Evolutionary conservation across 2,329 filamentous ascomycete genomes (phyloP), one percentile per base, ranked within the genome.

Genomic region (Mycocentrospora acerina): DNA sequence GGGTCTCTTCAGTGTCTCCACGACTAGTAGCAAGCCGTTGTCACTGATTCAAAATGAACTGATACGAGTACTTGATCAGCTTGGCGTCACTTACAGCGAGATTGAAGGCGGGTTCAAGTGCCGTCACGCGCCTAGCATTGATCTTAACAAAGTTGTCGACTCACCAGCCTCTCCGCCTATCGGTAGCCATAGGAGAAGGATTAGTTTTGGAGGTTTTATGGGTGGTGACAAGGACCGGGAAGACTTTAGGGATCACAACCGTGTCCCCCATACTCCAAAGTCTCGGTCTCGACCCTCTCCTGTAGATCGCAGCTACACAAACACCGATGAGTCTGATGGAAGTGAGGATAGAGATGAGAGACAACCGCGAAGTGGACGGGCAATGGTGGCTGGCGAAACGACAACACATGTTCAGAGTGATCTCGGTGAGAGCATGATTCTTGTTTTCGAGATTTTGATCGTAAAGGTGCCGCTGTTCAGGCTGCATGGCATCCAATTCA

Each of bases 401-500:
- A 90, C 84, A 33, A 96, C 90, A 3, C 88, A 93, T 43, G 90
- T 96, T 16, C 89, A 95, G 64, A 91, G 82, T 53, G 91, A 96
- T 57, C 79, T 94, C 18, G 90, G 90, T 3, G 85, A 82, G 41
- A 91, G 82, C 67, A 84, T 95, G 78, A 78, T 88, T 26, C 74
- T 97, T 35, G 83, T 88, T 49, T 98, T 97, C 62, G 93, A 98
- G 65, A 95, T 97, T 48, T 83, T 96, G 53, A 93, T 98, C 54
- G 93, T 98, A 64, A 98, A 98, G 71, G 90, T 98, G 17, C 93
- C 93, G 10, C 74, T 98, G 35, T 82, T 98, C 44, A 90, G 86
- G 28, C 72, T 98, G 40, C 91, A 98, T 62, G 93, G 93, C 32
- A 90, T 98, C 46, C 93, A 97, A 67, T 98, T 98, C 75, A 98